Evolutionary conservation across 1,284 basidiomycete species (phyloP), one percentile per base, ranked within the genome.

Genomic region (Thecaphora thlaspeos): DNA sequence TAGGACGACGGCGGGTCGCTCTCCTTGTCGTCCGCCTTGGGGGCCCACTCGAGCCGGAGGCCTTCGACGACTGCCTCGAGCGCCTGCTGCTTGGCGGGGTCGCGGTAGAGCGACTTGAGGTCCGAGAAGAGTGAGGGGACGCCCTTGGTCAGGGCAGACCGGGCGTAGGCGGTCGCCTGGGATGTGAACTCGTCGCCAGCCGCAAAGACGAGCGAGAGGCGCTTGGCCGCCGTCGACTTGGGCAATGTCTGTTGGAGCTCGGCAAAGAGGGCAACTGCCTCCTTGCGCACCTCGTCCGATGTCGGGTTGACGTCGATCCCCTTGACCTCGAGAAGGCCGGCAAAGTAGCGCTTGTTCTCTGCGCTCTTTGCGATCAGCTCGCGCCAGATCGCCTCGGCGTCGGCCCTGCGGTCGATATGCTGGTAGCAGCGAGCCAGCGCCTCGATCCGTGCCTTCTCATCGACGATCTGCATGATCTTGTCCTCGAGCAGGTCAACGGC

Each of bases 121-220:
- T 97, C 93, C 23, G 88, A 87, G 74, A 97, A 99, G 8, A 98
- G 82, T 2, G 92, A 96, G 2, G 95, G 95, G 26, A 98, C 83
- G 56, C 93, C 94, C 69, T 90, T 91, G 51, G 84, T 83, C 15
- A 98, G 81, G 9, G 86, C 88, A 2, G 82, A 81, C 18, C 84
- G 78, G 45, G 97, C 79, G 79, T 98, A 97, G 2, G 83, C 80
- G 47, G 83, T 82, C 2, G 84, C 85, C 18, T 88, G 83, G 22
- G 82, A 78, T 46, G 81, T 82, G 81, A 98, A 97, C 14, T 83
- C 86, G 83, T 72, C 60, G 9, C 61, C 64, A 3, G 61, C 44
- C 7, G 66, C 60, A 26, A 60, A 55, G 32, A 59, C 42, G 39
- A 76, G 64, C 19, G 70, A 58, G 28, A 70, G 46, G 43, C 73